phyloP scores from a whole-genome alignment of 352 stramenopile genomes.

The Phytopythium helicoides region DNA sequence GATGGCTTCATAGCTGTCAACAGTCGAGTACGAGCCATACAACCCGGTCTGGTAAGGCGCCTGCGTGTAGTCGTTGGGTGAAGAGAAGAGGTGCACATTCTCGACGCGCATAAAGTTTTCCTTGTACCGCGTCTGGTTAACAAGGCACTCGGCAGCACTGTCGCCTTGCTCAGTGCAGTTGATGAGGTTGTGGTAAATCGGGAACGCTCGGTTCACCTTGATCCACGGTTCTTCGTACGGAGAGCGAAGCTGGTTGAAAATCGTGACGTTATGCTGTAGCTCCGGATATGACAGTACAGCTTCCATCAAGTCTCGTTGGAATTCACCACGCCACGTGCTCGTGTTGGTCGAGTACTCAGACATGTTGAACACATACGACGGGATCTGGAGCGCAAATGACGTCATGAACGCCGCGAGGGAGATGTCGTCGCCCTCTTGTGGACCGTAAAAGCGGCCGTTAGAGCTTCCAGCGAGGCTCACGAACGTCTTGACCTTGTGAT shows the following conservation, averaged over 20 bases:
- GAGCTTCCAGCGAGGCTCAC: slow-evolving; percentile 21
- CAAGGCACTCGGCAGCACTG: neutral
- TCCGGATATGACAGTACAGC: slow-evolving; percentile 7
- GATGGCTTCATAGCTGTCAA: slow-evolving; percentile 11
- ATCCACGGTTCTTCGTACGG: slow-evolving; percentile 11
- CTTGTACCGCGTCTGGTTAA: slow-evolving; percentile 17
- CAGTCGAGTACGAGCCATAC: slow-evolving; percentile 11
- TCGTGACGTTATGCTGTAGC: slow-evolving; percentile 6
- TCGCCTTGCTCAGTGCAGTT: slow-evolving; percentile 6
- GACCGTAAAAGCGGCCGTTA: slow-evolving; percentile 34
- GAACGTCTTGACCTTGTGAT: slow-evolving; percentile 25
- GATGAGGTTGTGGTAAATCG: slow-evolving; percentile 12
- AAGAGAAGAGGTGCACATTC: slow-evolving; percentile 12
- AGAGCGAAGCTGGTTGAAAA: slow-evolving; percentile 16
- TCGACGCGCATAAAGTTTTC: slow-evolving; percentile 21
- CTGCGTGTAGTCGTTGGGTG: slow-evolving; percentile 11
- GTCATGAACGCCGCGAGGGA: slow-evolving; percentile 15
- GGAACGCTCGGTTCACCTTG: slow-evolving; percentile 9
- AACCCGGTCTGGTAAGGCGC: slow-evolving; percentile 13
- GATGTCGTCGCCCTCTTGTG: slow-evolving; percentile 16
- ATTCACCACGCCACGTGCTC: slow-evolving; percentile 8
- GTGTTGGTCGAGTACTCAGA: slow-evolving; percentile 6
- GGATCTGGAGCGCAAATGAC: slow-evolving; percentile 10
- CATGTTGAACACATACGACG: slow-evolving; percentile 10
- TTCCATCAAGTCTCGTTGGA: slow-evolving; percentile 13